Evolutionary conservation across 345 rosid species (phyloP).

Genomic region (Salix arbutifolia): DNA sequence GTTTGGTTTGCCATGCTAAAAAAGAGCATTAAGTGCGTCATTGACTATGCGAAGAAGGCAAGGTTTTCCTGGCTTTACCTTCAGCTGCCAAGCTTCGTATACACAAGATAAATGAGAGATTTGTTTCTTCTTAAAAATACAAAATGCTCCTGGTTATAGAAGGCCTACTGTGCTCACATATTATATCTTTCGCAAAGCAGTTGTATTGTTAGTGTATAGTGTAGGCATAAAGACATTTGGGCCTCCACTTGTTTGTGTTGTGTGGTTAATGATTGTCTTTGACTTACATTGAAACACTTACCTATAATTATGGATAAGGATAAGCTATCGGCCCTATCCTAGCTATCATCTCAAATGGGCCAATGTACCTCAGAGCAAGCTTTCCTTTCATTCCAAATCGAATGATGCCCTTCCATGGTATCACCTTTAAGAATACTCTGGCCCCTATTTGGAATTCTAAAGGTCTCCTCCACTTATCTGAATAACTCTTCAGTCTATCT

Average conservation of each 20-base stretch:
- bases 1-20: slow-evolving; percentile 4
- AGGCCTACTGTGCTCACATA: no score
- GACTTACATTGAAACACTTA: neutral
- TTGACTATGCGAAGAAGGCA: neutral
- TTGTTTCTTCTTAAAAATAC: no score
- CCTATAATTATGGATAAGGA: neutral
- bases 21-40: neutral
- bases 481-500: neutral
- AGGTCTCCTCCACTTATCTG: neutral
- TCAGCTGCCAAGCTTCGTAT: neutral
- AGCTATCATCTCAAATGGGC: no score
- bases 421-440: neutral
- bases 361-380: no score
- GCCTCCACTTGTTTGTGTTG: neutral
- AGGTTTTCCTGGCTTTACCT: neutral
- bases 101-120: no score
- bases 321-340: no score
- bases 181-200: no score
- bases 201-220: no score
- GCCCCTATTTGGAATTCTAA: neutral
- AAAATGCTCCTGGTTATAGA: no score
- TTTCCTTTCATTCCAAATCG: no score
- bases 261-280: neutral
- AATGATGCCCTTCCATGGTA: neutral
- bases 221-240: slow-evolving; percentile 5